These are phyloP conservation scores for Chlorella sorokiniana DNA, from an alignment of 139 green algal species.

Conservation along the genomic window DNA sequence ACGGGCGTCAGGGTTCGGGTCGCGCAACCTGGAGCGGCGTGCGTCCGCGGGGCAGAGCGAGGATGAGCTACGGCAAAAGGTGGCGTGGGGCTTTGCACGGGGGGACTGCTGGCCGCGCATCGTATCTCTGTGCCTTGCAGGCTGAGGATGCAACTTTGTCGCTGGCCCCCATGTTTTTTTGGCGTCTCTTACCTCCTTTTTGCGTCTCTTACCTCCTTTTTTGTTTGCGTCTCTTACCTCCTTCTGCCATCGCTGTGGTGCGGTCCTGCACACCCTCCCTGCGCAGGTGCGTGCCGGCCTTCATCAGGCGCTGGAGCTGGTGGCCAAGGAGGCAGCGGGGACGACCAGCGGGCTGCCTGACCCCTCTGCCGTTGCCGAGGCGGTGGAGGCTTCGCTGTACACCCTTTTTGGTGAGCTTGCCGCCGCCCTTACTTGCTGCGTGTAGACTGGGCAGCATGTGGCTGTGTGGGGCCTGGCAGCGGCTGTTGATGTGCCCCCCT, in stretches of 20 bases:
- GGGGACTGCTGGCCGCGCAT: neutral
- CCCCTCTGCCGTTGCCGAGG: slow-evolving; percentile 11
- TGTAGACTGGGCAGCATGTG: neutral
- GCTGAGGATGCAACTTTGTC: neutral
- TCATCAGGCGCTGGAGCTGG: slow-evolving; percentile 28
- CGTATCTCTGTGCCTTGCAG: neutral
- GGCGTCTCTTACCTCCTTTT: too few relatives aligned
- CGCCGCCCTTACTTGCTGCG: neutral
- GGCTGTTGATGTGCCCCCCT: neutral
- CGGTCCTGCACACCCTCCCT: neutral
- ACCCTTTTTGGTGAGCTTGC: slow-evolving; percentile 15
- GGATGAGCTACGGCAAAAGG: slow-evolving; percentile 24
- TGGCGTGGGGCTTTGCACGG: neutral
- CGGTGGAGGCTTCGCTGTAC: slow-evolving; percentile 32
- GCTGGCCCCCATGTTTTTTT: too few relatives aligned
- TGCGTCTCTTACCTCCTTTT: too few relatives aligned
- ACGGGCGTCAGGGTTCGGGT: neutral
- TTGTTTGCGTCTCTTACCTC: too few relatives aligned
- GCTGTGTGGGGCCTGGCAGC: neutral
- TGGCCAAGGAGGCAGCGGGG: neutral
- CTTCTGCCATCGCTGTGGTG: too few relatives aligned
- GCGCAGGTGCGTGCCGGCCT: slow-evolving; percentile 14
- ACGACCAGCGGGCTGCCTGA: neutral
- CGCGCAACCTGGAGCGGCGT: slow-evolving; percentile 9
- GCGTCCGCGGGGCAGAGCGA: slow-evolving; percentile 10